Base-by-base conservation (phyloP, 306 rosid species). In the Pueraria montana region DNA sequence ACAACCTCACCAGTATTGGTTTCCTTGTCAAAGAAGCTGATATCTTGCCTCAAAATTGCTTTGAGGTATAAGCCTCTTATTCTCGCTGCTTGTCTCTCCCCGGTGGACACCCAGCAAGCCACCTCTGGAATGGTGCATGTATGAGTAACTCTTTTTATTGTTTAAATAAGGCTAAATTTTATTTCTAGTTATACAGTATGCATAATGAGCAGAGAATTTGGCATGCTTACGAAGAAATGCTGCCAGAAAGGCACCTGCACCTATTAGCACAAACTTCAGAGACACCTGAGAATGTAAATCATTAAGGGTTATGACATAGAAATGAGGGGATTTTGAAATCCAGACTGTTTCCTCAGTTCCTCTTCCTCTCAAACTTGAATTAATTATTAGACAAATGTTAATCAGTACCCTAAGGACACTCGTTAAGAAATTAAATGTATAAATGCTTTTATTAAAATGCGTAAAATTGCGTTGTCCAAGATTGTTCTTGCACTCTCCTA, bases 11-110 rank as follows among this genome's bases (percentile, higher is more conserved):
- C 97, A 0, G 90, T 79, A 65, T 84, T 91, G 1, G 91, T 81
- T 89, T 92, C 94, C 82, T 72, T 82, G 83, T 94, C 97, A 48
- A 92, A 94, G 85, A 88, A 94, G 52, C 88, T 81, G 45, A 94
- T 84, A 63, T 94, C 98, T 90, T 94, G 98, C 77, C 96, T 84
- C 80, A 92, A 63, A 83, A 94, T 89, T 11, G 98, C 90, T 89
- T 81, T 89, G 46, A 94, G 85, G 85, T 94, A 94, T 49, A 94
- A 76, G 82, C 89, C 79, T 77, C 96, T 84, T 76, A 94, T 92
- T 82, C 96, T 71, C 34, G 96, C 88, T 59, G 97, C 89, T 56
- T 94, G 98, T 82, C 94, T 91, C 84, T 92, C 96, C 76, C 97
- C 96, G 0, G 97, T 91, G 55, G 90, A 74, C 91, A 94, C 90